Conservation (phyloP, 2,329 filamentous ascomycete species). For the Penicillium sp. region DNA sequence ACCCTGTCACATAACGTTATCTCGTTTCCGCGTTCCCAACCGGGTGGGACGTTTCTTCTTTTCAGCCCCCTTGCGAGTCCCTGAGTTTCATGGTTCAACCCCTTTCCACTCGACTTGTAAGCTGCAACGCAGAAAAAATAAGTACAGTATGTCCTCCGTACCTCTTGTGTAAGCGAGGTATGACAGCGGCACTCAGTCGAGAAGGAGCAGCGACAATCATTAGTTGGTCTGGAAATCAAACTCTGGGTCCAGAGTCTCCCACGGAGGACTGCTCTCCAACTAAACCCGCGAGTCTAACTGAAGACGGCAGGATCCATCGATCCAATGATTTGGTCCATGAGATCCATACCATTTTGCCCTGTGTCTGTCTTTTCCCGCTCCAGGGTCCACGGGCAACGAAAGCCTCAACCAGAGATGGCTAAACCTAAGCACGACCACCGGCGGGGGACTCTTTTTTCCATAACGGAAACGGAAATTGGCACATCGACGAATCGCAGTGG, state of each 20-base stretch:
- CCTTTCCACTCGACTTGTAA: neutral
- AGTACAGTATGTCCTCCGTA: neutral
- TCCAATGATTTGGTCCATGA: neutral
- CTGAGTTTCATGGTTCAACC: constrained; percentile 5
- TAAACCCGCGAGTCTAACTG: neutral
- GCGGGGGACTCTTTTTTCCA: neutral
- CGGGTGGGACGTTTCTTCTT: constrained; percentile 3
- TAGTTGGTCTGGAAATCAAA: neutral
- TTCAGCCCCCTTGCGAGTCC: constrained; percentile 4
- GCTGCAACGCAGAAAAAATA: neutral
- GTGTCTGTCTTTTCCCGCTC: neutral
- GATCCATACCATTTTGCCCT: neutral
- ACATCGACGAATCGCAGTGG: neutral
- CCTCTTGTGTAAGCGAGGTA: constrained; percentile 13
- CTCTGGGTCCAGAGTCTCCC: constrained; percentile 7
- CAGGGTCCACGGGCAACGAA: neutral
- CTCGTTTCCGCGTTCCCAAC: constrained; percentile 5
- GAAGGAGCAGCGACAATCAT: neutral
- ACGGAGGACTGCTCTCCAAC: neutral
- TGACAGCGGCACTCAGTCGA: constrained; percentile 6
- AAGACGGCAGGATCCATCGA: constrained; percentile 6
- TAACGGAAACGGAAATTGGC: constrained; percentile 8
- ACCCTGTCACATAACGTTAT: constrained; percentile 4
- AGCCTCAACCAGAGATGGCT: constrained; percentile 14
- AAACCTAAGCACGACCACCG: constrained; percentile 7